Percentiles rank a stretch among this genome's conserved stretches.
Conservation (phyloP, 352 stramenopile genomes). For the Phytopythium aichiense region DNA sequence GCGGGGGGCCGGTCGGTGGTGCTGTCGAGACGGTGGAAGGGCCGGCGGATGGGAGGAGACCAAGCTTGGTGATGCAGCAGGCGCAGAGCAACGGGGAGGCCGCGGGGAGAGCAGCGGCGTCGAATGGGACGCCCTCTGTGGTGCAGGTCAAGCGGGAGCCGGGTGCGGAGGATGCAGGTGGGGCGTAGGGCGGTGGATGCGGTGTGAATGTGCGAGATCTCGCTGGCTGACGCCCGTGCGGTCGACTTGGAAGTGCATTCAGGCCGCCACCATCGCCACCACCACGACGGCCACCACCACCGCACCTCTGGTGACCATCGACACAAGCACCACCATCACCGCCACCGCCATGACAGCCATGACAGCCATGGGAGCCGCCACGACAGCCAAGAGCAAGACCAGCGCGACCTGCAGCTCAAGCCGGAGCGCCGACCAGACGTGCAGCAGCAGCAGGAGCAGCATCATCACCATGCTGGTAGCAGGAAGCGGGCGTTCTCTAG, state of each 20-base stretch:
- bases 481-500: constrained; percentile 24
- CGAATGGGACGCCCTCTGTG: not conserved
- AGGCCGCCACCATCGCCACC: not conserved
- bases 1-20: constrained; percentile 18
- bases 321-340: not conserved
- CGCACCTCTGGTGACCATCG: not conserved
- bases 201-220: too few relatives aligned
- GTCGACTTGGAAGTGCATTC: not conserved
- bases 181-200: not conserved
- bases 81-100: not conserved
- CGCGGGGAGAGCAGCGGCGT: not conserved
- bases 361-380: too few relatives aligned
- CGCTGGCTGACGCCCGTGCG: not conserved
- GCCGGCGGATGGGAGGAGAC: not conserved
- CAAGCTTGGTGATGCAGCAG: not conserved
- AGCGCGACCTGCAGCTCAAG: not conserved
- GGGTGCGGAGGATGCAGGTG: not conserved
- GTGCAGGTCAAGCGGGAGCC: constrained; percentile 2
- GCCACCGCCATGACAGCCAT: not conserved
- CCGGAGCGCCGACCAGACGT: not conserved
- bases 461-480: not conserved
- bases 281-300: not conserved
- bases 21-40: not conserved
- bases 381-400: not conserved
- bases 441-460: not conserved